These are phyloP conservation scores for Nicotiana rustica DNA, from an alignment of 305 asterid genomes.

Conservation along the genomic window DNA sequence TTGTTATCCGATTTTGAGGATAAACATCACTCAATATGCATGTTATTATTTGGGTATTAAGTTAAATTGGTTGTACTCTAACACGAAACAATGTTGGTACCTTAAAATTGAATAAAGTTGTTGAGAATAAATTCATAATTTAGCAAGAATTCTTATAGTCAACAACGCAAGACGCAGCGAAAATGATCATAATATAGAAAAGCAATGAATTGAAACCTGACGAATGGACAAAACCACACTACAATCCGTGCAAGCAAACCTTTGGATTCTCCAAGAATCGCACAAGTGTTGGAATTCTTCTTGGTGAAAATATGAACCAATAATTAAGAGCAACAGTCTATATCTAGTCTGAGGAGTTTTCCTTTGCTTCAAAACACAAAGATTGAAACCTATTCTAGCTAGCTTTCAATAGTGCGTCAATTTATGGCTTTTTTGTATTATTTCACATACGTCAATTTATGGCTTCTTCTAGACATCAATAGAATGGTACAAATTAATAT, in stretches of 20 bases:
- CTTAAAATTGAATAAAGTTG: not conserved
- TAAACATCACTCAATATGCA: not conserved
- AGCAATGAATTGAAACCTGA: not conserved
- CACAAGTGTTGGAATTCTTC: not conserved
- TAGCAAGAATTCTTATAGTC: not conserved
- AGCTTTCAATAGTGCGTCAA: not conserved
- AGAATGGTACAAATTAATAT: not conserved
- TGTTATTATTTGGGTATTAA: not conserved
- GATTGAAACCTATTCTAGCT: not conserved
- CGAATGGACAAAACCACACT: not conserved
- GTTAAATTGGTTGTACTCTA: not conserved
- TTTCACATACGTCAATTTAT: not conserved
- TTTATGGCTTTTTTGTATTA: not conserved
- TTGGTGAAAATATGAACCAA: not conserved
- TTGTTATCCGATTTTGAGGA: too few relatives aligned
- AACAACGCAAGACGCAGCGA: not conserved
- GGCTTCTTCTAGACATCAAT: too few relatives aligned
- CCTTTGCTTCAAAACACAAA: not conserved
- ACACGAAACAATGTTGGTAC: not conserved
- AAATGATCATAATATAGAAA: not conserved
- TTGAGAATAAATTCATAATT: not conserved
- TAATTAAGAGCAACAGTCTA: constrained; percentile 1
- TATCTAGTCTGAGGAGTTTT: constrained; percentile 2
- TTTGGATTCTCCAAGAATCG: not conserved
- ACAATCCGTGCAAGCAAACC: constrained; percentile 20